Conservation (phyloP, 1,284 basidiomycete species). For the Retiboletus flavoniger region DNA sequence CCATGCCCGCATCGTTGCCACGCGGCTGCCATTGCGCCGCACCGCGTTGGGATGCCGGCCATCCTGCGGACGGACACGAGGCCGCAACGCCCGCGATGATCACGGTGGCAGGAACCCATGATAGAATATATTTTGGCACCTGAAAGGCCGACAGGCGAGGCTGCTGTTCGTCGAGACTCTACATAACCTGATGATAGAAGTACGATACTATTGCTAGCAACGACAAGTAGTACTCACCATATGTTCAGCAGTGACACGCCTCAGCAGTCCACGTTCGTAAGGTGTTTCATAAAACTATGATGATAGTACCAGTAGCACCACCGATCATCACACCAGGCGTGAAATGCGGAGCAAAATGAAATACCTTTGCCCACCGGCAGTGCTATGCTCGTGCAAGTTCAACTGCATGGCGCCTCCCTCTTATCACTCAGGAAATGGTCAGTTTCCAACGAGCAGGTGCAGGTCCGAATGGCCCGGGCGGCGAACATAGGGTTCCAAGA, state of each 20-base stretch:
- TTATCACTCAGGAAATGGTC: background rate
- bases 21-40: background rate
- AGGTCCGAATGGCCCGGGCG: too few relatives aligned
- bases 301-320: background rate
- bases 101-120: background rate
- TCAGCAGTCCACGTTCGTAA: background rate
- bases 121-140: too few relatives aligned
- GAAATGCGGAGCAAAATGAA: background rate
- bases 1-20: background rate
- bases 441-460: background rate
- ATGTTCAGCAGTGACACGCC: background rate
- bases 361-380: background rate
- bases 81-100: background rate
- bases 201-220: too few relatives aligned
- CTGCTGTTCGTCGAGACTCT: too few relatives aligned
- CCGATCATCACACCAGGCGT: background rate
- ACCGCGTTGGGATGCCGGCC: background rate
- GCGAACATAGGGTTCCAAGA: too few relatives aligned
- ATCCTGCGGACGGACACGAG: slow-evolving; percentile 5
- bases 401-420: background rate
- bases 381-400: background rate
- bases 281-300: background rate
- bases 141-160: too few relatives aligned
- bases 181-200: background rate
- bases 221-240: too few relatives aligned